Conservation (phyloP, 2,329 filamentous ascomycete genomes). For the Pseudocercospora eumusae region DNA sequence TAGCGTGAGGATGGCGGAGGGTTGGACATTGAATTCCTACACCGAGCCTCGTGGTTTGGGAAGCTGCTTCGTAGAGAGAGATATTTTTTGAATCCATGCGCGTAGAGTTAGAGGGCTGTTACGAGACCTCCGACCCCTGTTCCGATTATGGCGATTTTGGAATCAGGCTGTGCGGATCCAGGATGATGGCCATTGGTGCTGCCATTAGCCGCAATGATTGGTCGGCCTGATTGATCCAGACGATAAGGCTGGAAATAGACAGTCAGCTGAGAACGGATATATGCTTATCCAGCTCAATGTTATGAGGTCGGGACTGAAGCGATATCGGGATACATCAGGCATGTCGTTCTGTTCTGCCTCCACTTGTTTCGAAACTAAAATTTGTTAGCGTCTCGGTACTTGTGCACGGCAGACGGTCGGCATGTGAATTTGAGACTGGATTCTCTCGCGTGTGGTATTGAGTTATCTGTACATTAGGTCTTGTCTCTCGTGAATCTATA, state of each 20-base stretch:
- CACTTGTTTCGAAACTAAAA: slow-evolving; percentile 6
- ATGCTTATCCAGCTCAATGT: neutral
- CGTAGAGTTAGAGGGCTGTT: slow-evolving; percentile 57
- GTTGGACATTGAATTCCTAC: slow-evolving; percentile 54
- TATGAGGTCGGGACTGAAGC: neutral
- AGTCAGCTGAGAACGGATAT: neutral
- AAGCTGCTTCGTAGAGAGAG: slow-evolving; percentile 47
- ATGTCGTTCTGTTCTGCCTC: neutral
- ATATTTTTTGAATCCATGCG: slow-evolving; percentile 53
- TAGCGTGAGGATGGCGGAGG: slow-evolving; percentile 49
- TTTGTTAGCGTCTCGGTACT: slow-evolving; percentile 4
- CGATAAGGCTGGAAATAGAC: neutral
- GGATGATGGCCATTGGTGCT: neutral
- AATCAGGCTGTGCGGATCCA: slow-evolving; percentile 5
- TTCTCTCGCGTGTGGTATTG: neutral
- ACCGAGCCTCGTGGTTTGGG: slow-evolving; percentile 47
- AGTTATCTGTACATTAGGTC: slow-evolving; percentile 19
- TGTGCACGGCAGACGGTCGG: neutral
- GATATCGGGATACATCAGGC: neutral
- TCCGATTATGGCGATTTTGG: slow-evolving; percentile 50
- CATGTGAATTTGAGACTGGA: neutral
- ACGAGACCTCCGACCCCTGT: slow-evolving; percentile 55
- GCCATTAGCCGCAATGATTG: neutral
- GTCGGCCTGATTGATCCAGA: neutral
- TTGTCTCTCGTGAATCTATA: slow-evolving; percentile 14